A percentile compares a stretch with the other conserved stretches of the same genome.
These are phyloP conservation scores for Sclerotiophoma versabilis DNA, from an alignment of 2,329 filamentous ascomycete species.

Conservation along the genomic window DNA sequence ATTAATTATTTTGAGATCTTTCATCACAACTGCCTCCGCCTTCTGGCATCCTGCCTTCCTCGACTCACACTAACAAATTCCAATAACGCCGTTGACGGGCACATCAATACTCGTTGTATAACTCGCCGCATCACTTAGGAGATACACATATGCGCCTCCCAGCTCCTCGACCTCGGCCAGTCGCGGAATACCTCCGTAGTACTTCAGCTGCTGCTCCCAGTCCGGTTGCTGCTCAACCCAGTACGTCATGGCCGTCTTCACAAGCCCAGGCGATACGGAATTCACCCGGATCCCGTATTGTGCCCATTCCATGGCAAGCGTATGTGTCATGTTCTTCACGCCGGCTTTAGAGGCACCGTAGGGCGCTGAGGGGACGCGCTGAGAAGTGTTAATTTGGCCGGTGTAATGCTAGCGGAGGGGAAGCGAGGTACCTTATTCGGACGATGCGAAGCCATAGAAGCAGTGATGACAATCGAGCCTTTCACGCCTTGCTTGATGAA, in stretches of 20 bases:
- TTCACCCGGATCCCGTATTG: constrained; percentile 50
- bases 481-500: constrained; percentile 57
- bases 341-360: constrained; percentile 57
- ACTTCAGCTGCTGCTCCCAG: constrained; percentile 65
- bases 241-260: constrained; percentile 52
- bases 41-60: background rate
- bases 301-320: constrained; percentile 51
- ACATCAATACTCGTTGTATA: constrained; percentile 62
- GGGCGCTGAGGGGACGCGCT: constrained; percentile 47
- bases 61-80: constrained; percentile 28
- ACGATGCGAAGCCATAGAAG: constrained; percentile 57
- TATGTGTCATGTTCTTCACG: constrained; percentile 54
- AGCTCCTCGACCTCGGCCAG: constrained; percentile 62
- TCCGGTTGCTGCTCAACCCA: constrained; percentile 61
- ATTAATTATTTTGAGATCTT: no score
- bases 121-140: constrained; percentile 61
- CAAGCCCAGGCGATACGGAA: constrained; percentile 46
- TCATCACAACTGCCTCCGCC: background rate
- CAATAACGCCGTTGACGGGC: constrained; percentile 50
- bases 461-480: constrained; percentile 57
- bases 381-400: background rate
- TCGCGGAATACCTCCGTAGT: constrained; percentile 65
- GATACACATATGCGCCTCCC: constrained; percentile 64
- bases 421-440: constrained; percentile 48
- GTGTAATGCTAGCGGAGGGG: background rate